A percentile compares a stretch with the other conserved stretches of the same genome.
Evolutionary conservation across 1,139 yeast genomes (phyloP).

Genomic region (Taiozyma sp.): DNA sequence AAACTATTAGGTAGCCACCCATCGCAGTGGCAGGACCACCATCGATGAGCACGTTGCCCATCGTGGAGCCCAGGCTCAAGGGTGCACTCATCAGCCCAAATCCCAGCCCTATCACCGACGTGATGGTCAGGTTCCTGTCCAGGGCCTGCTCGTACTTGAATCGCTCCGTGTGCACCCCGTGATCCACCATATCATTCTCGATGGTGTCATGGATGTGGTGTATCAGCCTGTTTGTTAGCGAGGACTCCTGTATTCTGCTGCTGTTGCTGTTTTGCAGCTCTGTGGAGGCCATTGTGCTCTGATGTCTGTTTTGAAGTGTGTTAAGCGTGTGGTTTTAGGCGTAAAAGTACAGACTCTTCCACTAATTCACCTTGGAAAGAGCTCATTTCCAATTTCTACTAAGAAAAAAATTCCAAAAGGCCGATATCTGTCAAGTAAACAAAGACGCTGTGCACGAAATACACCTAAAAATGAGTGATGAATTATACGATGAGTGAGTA

Average conservation of each 20-base stretch:
- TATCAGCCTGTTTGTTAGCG: slow-evolving; percentile 17
- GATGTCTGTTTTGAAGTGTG: too few species aligned
- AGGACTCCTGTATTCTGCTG: neutral
- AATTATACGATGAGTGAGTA: slow-evolving; percentile 62
- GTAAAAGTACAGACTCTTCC: too few species aligned
- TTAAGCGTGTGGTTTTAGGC: too few species aligned
- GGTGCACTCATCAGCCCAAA: slow-evolving; percentile 79
- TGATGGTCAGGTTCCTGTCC: slow-evolving; percentile 57
- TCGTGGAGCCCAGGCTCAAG: slow-evolving; percentile 64
- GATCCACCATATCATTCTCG: slow-evolving; percentile 33
- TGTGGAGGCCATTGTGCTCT: slow-evolving; percentile 1
- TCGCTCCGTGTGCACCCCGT: slow-evolving; percentile 56
- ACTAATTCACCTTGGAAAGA: neutral
- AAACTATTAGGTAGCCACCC: slow-evolving; percentile 65
- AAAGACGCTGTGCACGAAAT: neutral
- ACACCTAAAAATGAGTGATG: slow-evolving; percentile 35
- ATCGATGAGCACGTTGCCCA: slow-evolving; percentile 61
- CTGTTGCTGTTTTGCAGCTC: neutral
- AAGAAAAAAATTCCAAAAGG: neutral
- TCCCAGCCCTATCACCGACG: slow-evolving; percentile 67
- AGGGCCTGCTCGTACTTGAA: slow-evolving; percentile 67
- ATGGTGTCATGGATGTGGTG: slow-evolving; percentile 21
- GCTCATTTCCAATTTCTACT: neutral
- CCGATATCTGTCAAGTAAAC: neutral
- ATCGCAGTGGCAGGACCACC: slow-evolving; percentile 71